Base-by-base conservation (phyloP, 1,284 basidiomycete genomes). In the Malassezia arunalokei region DNA sequence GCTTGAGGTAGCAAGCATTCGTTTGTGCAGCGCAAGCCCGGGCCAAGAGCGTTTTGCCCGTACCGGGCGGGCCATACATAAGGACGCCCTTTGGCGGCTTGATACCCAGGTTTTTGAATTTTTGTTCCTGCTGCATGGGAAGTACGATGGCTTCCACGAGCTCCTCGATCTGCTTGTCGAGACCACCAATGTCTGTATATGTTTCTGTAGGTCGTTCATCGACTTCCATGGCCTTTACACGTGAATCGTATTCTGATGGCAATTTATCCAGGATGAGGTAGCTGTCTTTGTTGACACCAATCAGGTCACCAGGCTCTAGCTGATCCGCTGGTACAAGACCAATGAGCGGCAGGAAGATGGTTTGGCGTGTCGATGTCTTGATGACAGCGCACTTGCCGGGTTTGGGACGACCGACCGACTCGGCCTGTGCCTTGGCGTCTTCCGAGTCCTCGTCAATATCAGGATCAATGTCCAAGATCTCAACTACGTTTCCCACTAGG, bases 271-370 rank as follows among this genome's bases (percentile, higher is more conserved):
- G 81, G 40, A 98, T 82, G 57, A 99, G 82, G 73, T 98, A 98
- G n/a, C 89, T 95, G 75, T 98, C 92, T 76, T 99, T 99, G 79
- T 99, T 98, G 47, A 98, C 92, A 60, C 92, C 92, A 65, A 99
- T 94, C 51, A 99, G 80, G 76, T 96, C 94, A 40, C 86, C 81
- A 3, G 92, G 92, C 66, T 80, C 82, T 53, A 99, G 82, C 65
- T 87, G 78, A 52, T 92, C 85, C 31, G 90, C 80, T 15, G 90
- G 86, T 29, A 98, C 92, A 54, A 99, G 85, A 58, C 92, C 94
- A 62, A 98, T 92, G 68, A 99, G 82, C 7, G 94, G 92, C 17
- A 99, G 81, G 78, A 98, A 99, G 48, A 99, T 90, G 39, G 94
- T 98, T 78, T 81, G 73, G 56, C 94, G 83, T 5, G 92, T 98